Percentiles rank a stretch among this genome's conserved stretches.
These are phyloP conservation scores for Venturia asperata DNA, from an alignment of 2,329 filamentous ascomycete species.

Conservation along the genomic window DNA sequence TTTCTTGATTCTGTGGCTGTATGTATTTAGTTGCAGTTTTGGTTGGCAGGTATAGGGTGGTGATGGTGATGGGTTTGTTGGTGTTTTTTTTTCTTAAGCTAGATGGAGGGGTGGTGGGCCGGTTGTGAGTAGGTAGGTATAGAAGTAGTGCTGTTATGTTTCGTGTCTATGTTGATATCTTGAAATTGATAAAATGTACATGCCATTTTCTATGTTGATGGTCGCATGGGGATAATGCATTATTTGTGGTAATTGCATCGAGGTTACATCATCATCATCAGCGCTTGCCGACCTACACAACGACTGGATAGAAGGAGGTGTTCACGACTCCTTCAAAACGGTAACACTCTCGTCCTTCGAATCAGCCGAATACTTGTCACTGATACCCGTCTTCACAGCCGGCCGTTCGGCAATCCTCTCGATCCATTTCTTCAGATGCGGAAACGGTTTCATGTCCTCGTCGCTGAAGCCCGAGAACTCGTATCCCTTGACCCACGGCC, in stretches of 20 bases:
- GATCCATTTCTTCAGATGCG: slow-evolving; percentile 47
- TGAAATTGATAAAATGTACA: not conserved
- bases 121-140: too few species aligned
- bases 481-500: slow-evolving; percentile 30
- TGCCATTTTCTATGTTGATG: not conserved
- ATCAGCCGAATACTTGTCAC: slow-evolving; percentile 31
- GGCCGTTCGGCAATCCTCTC: slow-evolving; percentile 44
- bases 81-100: too few species aligned
- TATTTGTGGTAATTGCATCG: not conserved
- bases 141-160: not conserved
- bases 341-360: slow-evolving; percentile 14
- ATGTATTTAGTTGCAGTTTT: too few species aligned
- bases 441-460: slow-evolving; percentile 45
- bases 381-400: slow-evolving; percentile 43
- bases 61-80: too few species aligned
- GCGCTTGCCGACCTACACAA: not conserved
- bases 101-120: too few species aligned
- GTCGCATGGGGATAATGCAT: not conserved
- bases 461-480: slow-evolving; percentile 37
- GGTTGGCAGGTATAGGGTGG: too few species aligned
- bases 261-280: not conserved
- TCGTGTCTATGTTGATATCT: not conserved
- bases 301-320: not conserved
- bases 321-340: slow-evolving; percentile 6
- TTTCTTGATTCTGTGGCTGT: too few species aligned